Evolutionary conservation across 768 basidiomycete genomes (phyloP).

Genomic region (Lentinula edodes): DNA sequence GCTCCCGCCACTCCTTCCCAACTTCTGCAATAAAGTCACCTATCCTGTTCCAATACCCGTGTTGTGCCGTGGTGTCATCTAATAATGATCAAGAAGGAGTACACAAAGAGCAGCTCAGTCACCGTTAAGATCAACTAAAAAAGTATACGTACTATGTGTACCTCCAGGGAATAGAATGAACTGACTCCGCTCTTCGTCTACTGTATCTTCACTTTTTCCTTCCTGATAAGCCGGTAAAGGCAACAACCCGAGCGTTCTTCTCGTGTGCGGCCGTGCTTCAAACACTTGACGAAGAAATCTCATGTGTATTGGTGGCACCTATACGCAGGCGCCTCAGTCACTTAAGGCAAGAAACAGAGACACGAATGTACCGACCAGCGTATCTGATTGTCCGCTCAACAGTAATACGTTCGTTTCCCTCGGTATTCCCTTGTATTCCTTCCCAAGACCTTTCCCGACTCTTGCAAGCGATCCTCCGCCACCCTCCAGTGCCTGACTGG

Average conservation of each 20-base stretch:
- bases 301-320: slow-evolving; percentile 6
- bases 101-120: not conserved
- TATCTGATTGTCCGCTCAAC: slow-evolving; percentile 3
- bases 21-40: slow-evolving; percentile 5
- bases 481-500: not conserved
- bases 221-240: not conserved
- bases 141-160: not conserved
- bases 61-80: slow-evolving; percentile 4
- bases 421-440: slow-evolving; percentile 6
- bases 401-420: slow-evolving; percentile 3
- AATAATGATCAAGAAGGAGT: not conserved
- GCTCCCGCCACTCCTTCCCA: slow-evolving; percentile 6
- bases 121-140: not conserved
- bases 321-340: not conserved
- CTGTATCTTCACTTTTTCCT: not conserved
- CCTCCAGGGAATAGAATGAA: not conserved
- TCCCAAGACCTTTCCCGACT: slow-evolving; percentile 2
- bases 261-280: slow-evolving; percentile 1
- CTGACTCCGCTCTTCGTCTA: not conserved
- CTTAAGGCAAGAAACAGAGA: not conserved
- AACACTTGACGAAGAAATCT: not conserved
- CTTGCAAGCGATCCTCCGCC: slow-evolving; percentile 2
- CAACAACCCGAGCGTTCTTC: not conserved
- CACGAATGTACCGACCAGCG: not conserved
- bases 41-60: slow-evolving; percentile 3